Base-by-base conservation (phyloP, 306 rosid genomes). In the Castanospermum australe region DNA sequence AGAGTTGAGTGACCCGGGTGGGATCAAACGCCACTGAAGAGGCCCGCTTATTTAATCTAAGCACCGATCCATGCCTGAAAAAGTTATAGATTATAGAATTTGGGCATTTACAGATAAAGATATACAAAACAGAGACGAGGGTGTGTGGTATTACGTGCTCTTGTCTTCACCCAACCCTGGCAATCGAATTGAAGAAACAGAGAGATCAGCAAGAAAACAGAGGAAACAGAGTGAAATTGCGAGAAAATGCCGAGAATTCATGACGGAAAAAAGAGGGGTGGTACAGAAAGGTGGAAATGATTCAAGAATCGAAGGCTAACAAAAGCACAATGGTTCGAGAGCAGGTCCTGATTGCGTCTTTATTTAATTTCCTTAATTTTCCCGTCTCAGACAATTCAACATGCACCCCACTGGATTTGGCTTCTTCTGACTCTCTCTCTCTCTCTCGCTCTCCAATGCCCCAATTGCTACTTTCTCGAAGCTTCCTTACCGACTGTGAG, bases 1-100 rank as follows among this genome's bases (percentile, higher is more conserved):
- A 89, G 73, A 96, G 99, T 81, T 91, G 97, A 83, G 83, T 86
- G 22, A 90, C 97, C 41, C 92, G 87, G 20, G 93, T 86, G 21
- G 98, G 99, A 84, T 93, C 97, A 65, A 96, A 79, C 57, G 84
- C 55, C 24, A 84, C 80, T 51, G 87, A 79, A 71, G 91, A 84
- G 32, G 73, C 70, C 41, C 72, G 89, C 14, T 20, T 78, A 21
- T 82, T 83, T 56, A 88, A 72, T 61, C 86, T 77, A 21, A 91
- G 73, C 81, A 88, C 83, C 84, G 93, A 89, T 78, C 86, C 86
- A 66, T 17, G 77, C 68, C 98, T 93, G 86, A 24, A 71, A 70
- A 65, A 52, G 15, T 35, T 2, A 12, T 48, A 42, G 22, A 54
- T 54, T 2, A 48, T 30, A 39, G 38, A 38, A 28, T 56, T 10